A percentile compares a stretch with the other conserved stretches of the same genome.
Conservation (phyloP, 345 rosid species). For the Salix viminalis region DNA sequence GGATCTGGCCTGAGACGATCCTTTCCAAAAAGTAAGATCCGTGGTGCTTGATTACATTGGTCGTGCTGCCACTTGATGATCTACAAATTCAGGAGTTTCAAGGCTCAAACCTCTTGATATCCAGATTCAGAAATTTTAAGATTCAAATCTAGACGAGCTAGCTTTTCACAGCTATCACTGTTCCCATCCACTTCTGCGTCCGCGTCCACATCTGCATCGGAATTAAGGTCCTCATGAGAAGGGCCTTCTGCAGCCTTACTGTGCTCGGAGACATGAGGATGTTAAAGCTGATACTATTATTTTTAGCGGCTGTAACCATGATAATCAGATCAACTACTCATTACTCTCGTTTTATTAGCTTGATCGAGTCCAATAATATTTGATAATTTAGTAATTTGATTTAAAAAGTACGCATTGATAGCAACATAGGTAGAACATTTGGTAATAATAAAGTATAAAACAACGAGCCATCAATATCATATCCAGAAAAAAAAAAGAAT, state of each 20-base stretch:
- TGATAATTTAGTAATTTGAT: too few relatives aligned
- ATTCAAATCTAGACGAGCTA: background rate
- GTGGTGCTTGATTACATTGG: background rate
- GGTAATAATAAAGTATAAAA: too few relatives aligned
- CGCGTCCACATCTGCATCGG: background rate
- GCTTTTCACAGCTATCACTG: background rate
- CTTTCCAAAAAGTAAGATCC: background rate
- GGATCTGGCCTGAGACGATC: background rate
- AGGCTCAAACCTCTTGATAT: background rate
- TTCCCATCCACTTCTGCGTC: background rate
- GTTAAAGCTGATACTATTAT: background rate
- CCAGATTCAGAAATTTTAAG: background rate
- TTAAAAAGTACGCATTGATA: too few relatives aligned
- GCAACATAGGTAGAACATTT: too few relatives aligned
- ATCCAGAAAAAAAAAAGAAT: too few relatives aligned
- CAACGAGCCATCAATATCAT: too few relatives aligned
- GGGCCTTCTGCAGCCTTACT: conserved; percentile 15
- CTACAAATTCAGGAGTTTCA: background rate
- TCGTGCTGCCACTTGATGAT: background rate
- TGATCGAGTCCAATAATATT: too few relatives aligned
- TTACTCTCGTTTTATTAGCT: background rate
- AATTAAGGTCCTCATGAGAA: background rate
- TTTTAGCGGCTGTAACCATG: background rate
- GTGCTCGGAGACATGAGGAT: conserved; percentile 14
- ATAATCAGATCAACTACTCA: background rate